Evolutionary conservation across 2,329 filamentous ascomycete genomes (phyloP), one percentile per base, ranked within the genome.

Genomic region (Bipolaris zeicola): DNA sequence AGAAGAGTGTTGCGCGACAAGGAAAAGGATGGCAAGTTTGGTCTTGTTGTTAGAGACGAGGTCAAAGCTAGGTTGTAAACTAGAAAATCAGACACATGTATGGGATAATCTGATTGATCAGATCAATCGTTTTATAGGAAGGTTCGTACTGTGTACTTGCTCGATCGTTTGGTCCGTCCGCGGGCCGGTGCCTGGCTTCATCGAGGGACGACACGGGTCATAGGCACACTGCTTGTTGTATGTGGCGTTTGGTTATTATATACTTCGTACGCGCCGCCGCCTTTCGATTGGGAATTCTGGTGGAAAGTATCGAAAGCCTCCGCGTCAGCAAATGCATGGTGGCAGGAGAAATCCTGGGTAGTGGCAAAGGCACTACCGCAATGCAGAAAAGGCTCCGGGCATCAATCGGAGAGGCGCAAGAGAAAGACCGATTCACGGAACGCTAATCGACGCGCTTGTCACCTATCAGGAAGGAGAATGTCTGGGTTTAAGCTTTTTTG

Each of bases 1-100:
- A 70, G 80, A 58, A 67, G 80, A 26, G 68, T 81, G 22, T 56
- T 82, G 62, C 76, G 78, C 65, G 74, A 76, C n/a, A 76, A 73
- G 64, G 75, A 76, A 50, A 73, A 76, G 65, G 72, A 72, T 47
- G 77, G 76, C 20, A 60, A 71, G 36, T 53, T 69, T 50, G 57
- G 57, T 1, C 24, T 52, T n/a, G 50, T 62, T 11, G 26, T 60
- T 64, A 60, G 68, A 24, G 47, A 68, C 31, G 67, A 62, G 39
- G 52, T 24, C 28, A 58, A 53, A 70, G 76, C 78, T n/a, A 80
- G 76, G 69, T 60, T 81, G 65, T 80, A 31, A 31, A 31, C 1
- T 31, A 31, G 28, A 11, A 31, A 31, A 31, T 13, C 10, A 31
- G 28, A 31, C 10, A 13, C 10, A 31, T 11, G 5, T 11, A 3